Percentiles rank a stretch among this genome's conserved stretches.
Conservation (phyloP, 2,329 filamentous ascomycete genomes). For the Lecanicillium sp. region DNA sequence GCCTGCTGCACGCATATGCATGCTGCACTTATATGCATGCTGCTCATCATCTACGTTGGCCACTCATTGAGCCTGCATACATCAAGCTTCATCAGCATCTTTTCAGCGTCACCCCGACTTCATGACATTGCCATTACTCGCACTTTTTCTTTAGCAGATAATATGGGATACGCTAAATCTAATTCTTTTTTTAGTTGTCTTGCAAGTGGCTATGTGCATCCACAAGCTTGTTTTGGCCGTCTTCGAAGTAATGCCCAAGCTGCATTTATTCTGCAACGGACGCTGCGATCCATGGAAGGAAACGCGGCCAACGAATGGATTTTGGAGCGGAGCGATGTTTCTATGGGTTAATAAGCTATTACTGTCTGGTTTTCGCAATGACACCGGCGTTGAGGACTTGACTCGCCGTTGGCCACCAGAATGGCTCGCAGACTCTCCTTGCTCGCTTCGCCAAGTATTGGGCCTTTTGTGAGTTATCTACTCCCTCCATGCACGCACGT, state of each 20-base stretch:
- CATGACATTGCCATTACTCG: neutral
- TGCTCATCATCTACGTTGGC: neutral
- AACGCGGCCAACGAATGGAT: neutral
- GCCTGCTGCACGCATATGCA: no score
- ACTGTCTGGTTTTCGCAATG: neutral
- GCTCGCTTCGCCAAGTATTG: neutral
- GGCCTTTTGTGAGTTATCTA: neutral
- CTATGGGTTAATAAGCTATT: neutral
- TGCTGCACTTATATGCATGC: neutral
- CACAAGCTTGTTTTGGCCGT: neutral
- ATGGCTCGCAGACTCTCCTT: neutral
- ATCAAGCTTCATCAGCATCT: neutral
- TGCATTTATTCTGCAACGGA: no score
- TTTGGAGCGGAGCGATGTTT: neutral
- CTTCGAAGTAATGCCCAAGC: neutral
- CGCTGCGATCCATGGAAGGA: no score
- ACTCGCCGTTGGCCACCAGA: neutral
- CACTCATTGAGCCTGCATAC: neutral
- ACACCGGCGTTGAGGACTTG: neutral
- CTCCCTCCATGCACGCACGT: no score
- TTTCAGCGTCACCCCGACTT: neutral
- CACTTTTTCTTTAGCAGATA: neutral
- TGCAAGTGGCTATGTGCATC: no score
- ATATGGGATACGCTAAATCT: neutral
- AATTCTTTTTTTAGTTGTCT: neutral